A percentile compares a stretch with the other conserved stretches of the same genome.
These are phyloP conservation scores for Mortierella sp. DNA, from an alignment of 371 early-diverging fungal genomes.

Conservation along the genomic window DNA sequence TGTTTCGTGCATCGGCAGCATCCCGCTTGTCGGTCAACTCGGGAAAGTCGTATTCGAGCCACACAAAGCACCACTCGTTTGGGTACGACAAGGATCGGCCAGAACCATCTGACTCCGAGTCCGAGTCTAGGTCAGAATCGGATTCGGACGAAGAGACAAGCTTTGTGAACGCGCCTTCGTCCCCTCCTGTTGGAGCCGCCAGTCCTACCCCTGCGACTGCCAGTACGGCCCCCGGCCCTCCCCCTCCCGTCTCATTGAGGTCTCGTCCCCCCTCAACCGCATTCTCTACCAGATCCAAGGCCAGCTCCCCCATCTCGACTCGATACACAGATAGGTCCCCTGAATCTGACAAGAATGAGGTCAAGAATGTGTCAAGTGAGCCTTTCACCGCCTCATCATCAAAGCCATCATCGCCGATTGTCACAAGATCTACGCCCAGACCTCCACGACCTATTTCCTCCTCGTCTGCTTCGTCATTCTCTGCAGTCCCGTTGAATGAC, in stretches of 20 bases:
- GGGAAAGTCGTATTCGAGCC: constrained; percentile 32
- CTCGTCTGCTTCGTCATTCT: not conserved
- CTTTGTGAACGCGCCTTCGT: constrained; percentile 16
- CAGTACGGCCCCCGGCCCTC: too few relatives aligned
- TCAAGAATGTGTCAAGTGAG: not conserved
- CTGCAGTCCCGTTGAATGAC: too few relatives aligned
- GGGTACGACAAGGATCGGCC: constrained; percentile 31
- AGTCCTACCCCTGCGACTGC: too few relatives aligned
- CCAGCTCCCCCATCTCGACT: constrained; percentile 10
- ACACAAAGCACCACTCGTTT: constrained; percentile 52
- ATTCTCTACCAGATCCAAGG: not conserved
- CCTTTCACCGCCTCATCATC: not conserved
- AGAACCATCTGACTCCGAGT: constrained; percentile 39
- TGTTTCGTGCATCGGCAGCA: constrained; percentile 9
- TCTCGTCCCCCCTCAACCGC: constrained; percentile 15
- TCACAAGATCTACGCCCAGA: not conserved
- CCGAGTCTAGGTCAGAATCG: constrained; percentile 44
- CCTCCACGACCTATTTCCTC: not conserved
- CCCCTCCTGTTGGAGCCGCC: too few relatives aligned
- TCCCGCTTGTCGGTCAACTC: constrained; percentile 32
- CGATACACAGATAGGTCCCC: constrained; percentile 1
- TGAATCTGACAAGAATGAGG: constrained; percentile 4
- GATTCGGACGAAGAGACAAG: constrained; percentile 31
- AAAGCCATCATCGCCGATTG: constrained; percentile 1
- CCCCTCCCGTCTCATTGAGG: constrained; percentile 1